Evolutionary conservation across 306 rosid genomes (phyloP), one percentile per base, ranked within the genome.

Genomic region (Begonia peltatifolia): DNA sequence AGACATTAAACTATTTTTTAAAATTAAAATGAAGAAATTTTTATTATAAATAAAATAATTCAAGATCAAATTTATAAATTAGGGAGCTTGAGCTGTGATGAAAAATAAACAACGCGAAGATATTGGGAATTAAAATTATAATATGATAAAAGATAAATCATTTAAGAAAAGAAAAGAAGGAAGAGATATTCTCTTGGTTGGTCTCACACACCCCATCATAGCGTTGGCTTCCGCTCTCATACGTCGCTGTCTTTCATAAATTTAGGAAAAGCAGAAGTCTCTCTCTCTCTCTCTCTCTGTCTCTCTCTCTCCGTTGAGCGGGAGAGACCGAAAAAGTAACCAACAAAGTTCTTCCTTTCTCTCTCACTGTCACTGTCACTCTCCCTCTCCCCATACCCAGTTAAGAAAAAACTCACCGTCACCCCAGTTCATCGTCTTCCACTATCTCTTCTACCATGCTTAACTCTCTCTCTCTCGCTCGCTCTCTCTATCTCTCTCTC

Each of bases 181-280:
- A 30, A 7, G 9, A 5, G 38, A 30, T 30, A 7, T 6, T 30
- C 8, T 5, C 8, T 30, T 30, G 61, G 61, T 18, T 54, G 42
- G 48, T 60, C 53, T 53, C 48, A 44, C 48, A 12, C 38, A 30
- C 69, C 69, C 81, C 74, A 54, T 49, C 42, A 68, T 67, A 57
- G 71, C 67, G 63, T 62, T 56, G 59, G 67, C 71, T 52, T 70
- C 60, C 82, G 66, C 77, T 69, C 89, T 88, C 82, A 81, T 72
- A 75, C 62, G 93, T 85, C 95, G 59, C 76, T 85, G 68, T 89
- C 95, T 65, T 68, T 89, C 83, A 82, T 89, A 89, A 89, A 89
- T 81, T 72, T 71, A 71, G 54, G 47, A 12, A 55, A 41, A 51
- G 20, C 43, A 41, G 57, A 50, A 46, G 0, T 30, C 36, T 44